A percentile compares a stretch with the other conserved stretches of the same genome.
phyloP scores from a whole-genome alignment of 2,329 filamentous ascomycete genomes.

The Graphilbum fragrans region DNA sequence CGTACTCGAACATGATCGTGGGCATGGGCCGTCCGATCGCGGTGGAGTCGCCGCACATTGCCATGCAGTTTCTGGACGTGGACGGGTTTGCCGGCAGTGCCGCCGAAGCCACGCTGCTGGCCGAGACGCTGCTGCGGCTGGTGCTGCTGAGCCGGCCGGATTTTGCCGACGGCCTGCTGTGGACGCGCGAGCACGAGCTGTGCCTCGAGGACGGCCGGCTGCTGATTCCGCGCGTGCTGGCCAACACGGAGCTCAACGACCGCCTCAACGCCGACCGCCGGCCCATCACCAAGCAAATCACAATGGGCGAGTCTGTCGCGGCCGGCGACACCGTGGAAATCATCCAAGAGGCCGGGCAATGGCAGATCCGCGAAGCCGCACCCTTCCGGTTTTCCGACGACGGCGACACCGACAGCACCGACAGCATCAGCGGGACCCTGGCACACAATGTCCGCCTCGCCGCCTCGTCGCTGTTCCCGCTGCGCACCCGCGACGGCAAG shows the following conservation, averaged over 20 bases:
- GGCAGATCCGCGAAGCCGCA: slow-evolving; percentile 9
- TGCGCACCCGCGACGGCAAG: neutral
- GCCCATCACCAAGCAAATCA: slow-evolving; percentile 1
- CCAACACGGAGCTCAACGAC: neutral
- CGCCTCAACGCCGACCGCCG: neutral
- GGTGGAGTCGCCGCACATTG: slow-evolving; percentile 4
- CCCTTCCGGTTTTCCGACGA: slow-evolving; percentile 14
- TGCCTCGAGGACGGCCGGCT: slow-evolving; percentile 10
- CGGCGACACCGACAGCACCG: slow-evolving; percentile 15
- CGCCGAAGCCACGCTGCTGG: slow-evolving; percentile 11
- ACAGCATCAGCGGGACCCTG: slow-evolving; percentile 8
- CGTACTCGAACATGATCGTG: slow-evolving; percentile 3
- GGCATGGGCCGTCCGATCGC: slow-evolving; percentile 6
- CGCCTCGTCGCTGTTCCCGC: slow-evolving; percentile 11
- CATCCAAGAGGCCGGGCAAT: slow-evolving; percentile 17
- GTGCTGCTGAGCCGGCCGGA: slow-evolving; percentile 15
- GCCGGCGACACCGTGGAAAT: no score
- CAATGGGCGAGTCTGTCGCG: slow-evolving; percentile 15
- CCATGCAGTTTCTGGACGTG: neutral
- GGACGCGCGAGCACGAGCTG: neutral
- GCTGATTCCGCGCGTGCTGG: neutral
- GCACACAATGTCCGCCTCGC: slow-evolving; percentile 18
- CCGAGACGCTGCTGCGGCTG: slow-evolving; percentile 1
- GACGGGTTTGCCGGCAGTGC: slow-evolving; percentile 3
- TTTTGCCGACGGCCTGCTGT: slow-evolving; percentile 12